Base-by-base conservation (phyloP, 2,329 filamentous ascomycete species). In the Dothideomycetes sp. region DNA sequence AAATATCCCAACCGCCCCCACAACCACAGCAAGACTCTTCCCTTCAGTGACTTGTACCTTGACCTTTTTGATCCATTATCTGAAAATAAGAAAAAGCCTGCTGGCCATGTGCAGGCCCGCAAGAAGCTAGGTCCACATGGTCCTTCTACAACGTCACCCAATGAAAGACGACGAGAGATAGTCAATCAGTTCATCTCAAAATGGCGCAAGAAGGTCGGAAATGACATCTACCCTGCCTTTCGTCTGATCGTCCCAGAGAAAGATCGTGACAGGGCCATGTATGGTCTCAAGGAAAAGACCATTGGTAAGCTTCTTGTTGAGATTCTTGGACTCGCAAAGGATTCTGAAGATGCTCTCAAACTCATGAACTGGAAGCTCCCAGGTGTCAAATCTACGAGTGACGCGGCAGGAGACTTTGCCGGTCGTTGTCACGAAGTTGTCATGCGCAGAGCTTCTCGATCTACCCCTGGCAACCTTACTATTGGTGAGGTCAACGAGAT, bases 301-400 rank as follows among this genome's bases (percentile, higher is more conserved):
- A 87, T 98, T 44, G 89, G 81, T 8, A 94, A 87, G 56, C 65
- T 96, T 15, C 68, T 96, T n/a, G 84, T 95, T 43, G 89, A 87
- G 56, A 73, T 94, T 30, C 81, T 94, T 69, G 89, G 88, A 55
- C 94, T 98, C 52, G 81, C 88, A 64, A 84, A 81, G 52, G 80
- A 88, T 51, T 93, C 86, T 0, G 85, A 94, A 47, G 89, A 96
- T 64, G 89, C 81, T 0, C 81, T 81, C 54, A 86, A 76, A 47
- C 69, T 98, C 17, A 61, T 93, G 40, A 85, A 94, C 47, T 98
- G 91, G 91, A 96, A 94, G 60, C 65, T 93, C 0, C 89, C 88
- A 0, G 83, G 84, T 1, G 73, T 82, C 45, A 76, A 70, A 2
- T 62, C 67, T 2, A 70, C 73, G 0, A 73, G 69, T 41, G 69